A percentile compares a stretch with the other conserved stretches of the same genome.
These are phyloP conservation scores for Ceratocystis eucalypticola DNA, from an alignment of 2,329 filamentous ascomycete species.

Conservation along the genomic window DNA sequence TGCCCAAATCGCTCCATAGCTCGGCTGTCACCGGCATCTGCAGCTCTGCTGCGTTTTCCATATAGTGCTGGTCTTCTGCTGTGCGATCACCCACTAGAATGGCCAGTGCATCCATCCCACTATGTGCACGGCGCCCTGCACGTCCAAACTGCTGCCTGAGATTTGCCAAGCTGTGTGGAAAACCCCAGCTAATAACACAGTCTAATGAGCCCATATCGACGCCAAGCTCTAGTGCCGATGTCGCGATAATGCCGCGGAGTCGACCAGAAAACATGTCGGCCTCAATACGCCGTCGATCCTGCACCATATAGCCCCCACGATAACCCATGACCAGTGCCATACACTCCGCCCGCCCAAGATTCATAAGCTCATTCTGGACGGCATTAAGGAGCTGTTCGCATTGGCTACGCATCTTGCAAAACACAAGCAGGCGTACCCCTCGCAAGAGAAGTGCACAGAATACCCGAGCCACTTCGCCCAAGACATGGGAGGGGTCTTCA, in stretches of 20 bases:
- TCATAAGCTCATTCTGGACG: slow-evolving; percentile 62
- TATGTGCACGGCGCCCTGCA: slow-evolving; percentile 55
- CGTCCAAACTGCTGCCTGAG: slow-evolving; percentile 87
- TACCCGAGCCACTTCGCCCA: slow-evolving; percentile 65
- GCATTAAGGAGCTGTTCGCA: slow-evolving; percentile 75
- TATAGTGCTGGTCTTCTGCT: slow-evolving; percentile 87
- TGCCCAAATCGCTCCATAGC: slow-evolving; percentile 80
- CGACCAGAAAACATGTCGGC: slow-evolving; percentile 95
- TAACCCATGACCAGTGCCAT: slow-evolving; percentile 83
- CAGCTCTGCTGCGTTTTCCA: slow-evolving; percentile 89
- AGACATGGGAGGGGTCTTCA: slow-evolving; percentile 8
- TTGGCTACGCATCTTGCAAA: slow-evolving; percentile 74
- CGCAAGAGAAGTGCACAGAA: slow-evolving; percentile 83
- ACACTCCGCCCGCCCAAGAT: slow-evolving; percentile 60
- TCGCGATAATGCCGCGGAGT: slow-evolving; percentile 83
- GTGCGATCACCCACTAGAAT: slow-evolving; percentile 82
- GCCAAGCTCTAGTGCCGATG: slow-evolving; percentile 81
- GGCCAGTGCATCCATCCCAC: slow-evolving; percentile 81
- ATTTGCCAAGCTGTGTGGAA: slow-evolving; percentile 91
- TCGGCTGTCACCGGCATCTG: slow-evolving; percentile 84
- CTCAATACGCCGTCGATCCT: slow-evolving; percentile 80
- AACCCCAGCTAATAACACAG: slow-evolving; percentile 85
- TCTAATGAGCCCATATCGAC: slow-evolving; percentile 92
- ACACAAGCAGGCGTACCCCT: slow-evolving; percentile 83
- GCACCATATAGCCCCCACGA: slow-evolving; percentile 82